These are phyloP conservation scores for Tranzscheliella williamsii DNA, from an alignment of 1,284 basidiomycete genomes.

Conservation along the genomic window DNA sequence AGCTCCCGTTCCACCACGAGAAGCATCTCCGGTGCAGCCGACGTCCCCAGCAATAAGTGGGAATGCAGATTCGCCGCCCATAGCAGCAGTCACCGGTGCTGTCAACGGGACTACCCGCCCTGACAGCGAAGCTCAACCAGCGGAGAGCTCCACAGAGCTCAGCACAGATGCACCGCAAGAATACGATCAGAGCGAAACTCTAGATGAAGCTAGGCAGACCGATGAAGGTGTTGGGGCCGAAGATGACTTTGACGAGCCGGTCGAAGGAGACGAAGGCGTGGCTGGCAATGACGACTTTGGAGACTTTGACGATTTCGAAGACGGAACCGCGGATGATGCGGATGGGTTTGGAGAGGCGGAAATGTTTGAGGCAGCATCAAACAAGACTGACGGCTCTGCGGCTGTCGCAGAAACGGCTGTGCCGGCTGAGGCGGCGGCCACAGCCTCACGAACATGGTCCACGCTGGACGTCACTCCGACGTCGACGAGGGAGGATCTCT, in stretches of 20 bases:
- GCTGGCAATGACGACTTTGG: conserved; percentile 32
- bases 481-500: conserved; percentile 16
- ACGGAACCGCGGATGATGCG: conserved; percentile 15
- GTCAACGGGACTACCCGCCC: too few species aligned
- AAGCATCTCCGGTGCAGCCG: too few species aligned
- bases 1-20: too few species aligned
- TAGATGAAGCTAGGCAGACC: too few species aligned
- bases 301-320: conserved; percentile 43
- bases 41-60: too few species aligned
- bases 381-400: neutral
- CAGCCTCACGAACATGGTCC: conserved; percentile 4
- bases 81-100: too few species aligned
- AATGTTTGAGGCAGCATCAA: neutral
- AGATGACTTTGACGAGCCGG: conserved; percentile 36
- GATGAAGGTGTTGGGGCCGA: too few species aligned
- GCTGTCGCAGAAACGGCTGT: neutral
- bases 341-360: conserved; percentile 6
- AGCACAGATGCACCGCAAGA: too few species aligned
- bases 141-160: too few species aligned
- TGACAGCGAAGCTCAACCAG: too few species aligned
- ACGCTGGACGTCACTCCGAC: conserved; percentile 15
- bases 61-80: too few species aligned
- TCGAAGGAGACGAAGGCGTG: conserved; percentile 1
- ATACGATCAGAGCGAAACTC: too few species aligned
- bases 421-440: conserved; percentile 2